Evolutionary conservation across 306 rosid species (phyloP).

Genomic region (Phaseolus lunatus): DNA sequence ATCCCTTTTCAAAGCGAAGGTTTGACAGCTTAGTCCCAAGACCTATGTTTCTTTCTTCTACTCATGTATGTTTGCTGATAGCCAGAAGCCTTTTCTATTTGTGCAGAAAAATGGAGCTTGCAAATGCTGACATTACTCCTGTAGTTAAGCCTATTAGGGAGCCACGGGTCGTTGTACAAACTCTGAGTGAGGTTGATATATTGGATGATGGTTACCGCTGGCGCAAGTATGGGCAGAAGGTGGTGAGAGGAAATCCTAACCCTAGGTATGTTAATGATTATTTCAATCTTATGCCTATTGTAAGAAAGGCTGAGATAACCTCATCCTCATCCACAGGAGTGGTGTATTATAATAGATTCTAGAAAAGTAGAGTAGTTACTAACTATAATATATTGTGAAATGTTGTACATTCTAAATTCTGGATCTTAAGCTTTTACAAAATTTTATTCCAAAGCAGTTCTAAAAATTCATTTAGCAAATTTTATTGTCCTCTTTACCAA

Average conservation of each 20-base stretch:
- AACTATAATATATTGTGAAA: constrained; percentile 9
- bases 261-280: constrained; percentile 73
- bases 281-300: not conserved
- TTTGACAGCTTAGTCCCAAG: constrained; percentile 48
- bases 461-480: not conserved
- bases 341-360: not conserved
- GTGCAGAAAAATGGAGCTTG: constrained; percentile 83
- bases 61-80: constrained; percentile 42
- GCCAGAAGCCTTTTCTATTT: constrained; percentile 40
- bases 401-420: constrained; percentile 33
- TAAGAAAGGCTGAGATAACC: constrained; percentile 3
- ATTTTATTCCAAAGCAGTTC: constrained; percentile 12
- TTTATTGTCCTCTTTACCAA: constrained; percentile 2
- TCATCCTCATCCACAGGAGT: constrained; percentile 6
- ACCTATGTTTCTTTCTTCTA: constrained; percentile 30
- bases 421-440: not conserved
- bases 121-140: constrained; percentile 73
- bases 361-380: constrained; percentile 10
- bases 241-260: constrained; percentile 99
- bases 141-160: constrained; percentile 93
- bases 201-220: constrained; percentile 99
- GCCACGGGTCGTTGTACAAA: constrained; percentile 98
- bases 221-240: constrained; percentile 99
- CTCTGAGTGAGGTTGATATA: constrained; percentile 97
- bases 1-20: constrained; percentile 91